Base-by-base conservation (phyloP, 805 yeast species). In the Huiozyma naganishii region DNA sequence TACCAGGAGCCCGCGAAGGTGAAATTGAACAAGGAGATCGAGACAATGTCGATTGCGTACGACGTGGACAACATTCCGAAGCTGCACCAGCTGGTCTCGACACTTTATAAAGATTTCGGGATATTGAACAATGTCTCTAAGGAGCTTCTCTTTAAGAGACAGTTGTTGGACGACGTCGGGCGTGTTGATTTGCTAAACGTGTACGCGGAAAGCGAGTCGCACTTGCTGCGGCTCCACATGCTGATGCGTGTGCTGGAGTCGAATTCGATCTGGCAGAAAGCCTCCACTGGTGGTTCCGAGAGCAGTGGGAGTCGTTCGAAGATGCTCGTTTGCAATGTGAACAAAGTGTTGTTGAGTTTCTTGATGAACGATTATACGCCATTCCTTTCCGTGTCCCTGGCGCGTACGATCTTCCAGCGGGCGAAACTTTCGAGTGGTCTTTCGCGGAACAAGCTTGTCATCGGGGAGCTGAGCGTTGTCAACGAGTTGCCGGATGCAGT, bases 1-100 rank as follows among this genome's bases (percentile, higher is more conserved):
- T 86, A 85, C 56, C 69, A 76, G 6, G 95, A 86, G 50, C 95
- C 95, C 5, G 71, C 73, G 50, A 72, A 74, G 37, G 75, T 76
- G 47, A 65, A 68, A 32, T 58, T 81, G 37, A 70, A 72, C 32
- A 80, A 83, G 43, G 72, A 73, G 33, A 67, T 85, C 29, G 80
- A 79, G 44, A 80, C 82, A 50, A 65, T 87, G 54, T 67, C 79
- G 36, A 69, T 89, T 49, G 76, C 86, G 4, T 74, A 83, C 29
- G 89, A 86, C 56, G 73, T 83, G 57, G 76, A 76, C 33, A 82
- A 86, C 50, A 58, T 80, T 36, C 47, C 63, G 0, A 69, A 72
- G 2, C 67, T 83, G 13, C 66, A 73, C 32, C 57, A 59, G 5
- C 66, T 78, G 34, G 68, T 85, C 30, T 54, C 59, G 23, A 50